Conservation (phyloP, 345 rosid species). For the Salix arbutifolia region DNA sequence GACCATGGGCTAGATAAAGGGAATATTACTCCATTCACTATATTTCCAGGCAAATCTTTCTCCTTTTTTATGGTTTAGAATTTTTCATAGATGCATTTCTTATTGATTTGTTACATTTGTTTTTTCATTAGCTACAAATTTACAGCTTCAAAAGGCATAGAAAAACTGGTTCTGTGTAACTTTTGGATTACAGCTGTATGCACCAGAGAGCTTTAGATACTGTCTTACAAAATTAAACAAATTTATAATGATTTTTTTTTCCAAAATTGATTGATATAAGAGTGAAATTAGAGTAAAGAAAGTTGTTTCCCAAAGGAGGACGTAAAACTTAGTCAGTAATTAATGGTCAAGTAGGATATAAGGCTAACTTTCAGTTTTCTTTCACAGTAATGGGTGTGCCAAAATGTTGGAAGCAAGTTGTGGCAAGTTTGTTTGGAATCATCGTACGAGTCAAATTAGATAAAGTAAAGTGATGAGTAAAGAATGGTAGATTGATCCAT, state of each 20-base stretch:
- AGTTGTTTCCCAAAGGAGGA: background rate
- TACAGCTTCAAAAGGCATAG: background rate
- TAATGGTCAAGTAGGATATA: background rate
- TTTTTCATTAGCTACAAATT: background rate
- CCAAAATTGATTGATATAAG: background rate
- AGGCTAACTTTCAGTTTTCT: background rate
- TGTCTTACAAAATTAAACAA: background rate
- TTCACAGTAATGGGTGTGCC: background rate
- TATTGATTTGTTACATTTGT: background rate
- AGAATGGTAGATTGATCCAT: background rate
- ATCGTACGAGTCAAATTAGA: background rate
- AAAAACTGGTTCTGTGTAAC: background rate
- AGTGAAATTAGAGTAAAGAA: background rate
- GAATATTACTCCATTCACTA: slow-evolving; percentile 44
- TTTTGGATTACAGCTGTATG: background rate
- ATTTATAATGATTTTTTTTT: background rate
- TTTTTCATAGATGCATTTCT: background rate
- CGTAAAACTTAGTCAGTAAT: background rate
- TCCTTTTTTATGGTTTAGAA: background rate
- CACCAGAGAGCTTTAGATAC: background rate
- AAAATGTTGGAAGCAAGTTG: background rate
- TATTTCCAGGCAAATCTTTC: slow-evolving; percentile 51
- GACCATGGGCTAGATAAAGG: slow-evolving; percentile 42
- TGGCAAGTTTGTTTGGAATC: background rate
- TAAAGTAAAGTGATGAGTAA: background rate